phyloP scores from a whole-genome alignment of 805 yeast species.

The Diddensiella santjacobensis region DNA sequence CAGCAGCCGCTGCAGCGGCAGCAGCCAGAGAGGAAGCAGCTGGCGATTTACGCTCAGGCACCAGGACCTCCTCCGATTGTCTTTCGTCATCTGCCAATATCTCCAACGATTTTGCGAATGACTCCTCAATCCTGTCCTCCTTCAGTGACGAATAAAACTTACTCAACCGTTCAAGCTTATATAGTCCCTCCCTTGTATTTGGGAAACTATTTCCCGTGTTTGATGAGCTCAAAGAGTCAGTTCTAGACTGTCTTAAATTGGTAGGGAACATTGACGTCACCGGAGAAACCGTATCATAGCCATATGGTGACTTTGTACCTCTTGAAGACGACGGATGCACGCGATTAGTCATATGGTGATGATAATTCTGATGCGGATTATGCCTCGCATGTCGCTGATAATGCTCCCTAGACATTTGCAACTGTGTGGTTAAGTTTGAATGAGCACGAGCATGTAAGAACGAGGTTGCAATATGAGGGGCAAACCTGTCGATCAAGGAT shows the following conservation, averaged over 20 bases:
- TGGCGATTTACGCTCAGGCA: no score
- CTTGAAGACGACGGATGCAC: neutral
- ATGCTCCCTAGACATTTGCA: constrained; percentile 11
- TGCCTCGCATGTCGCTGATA: neutral
- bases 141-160: constrained; percentile 15
- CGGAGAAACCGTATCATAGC: constrained; percentile 1
- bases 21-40: neutral
- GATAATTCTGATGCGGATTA: neutral
- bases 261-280: neutral
- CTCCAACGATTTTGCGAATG: constrained; percentile 5
- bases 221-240: neutral
- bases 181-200: constrained; percentile 4
- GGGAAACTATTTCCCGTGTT: neutral
- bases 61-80: neutral
- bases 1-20: neutral
- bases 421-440: constrained; percentile 24
- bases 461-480: constrained; percentile 32
- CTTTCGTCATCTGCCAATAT: constrained; percentile 6
- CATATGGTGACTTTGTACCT: neutral
- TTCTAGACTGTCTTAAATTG: neutral
- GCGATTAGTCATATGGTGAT: neutral
- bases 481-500: constrained; percentile 22
- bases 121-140: constrained; percentile 12
- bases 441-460: constrained; percentile 29
- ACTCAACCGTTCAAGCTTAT: constrained; percentile 3